Conservation (phyloP, 169 alveolate species). For the Babesia bigemina region DNA sequence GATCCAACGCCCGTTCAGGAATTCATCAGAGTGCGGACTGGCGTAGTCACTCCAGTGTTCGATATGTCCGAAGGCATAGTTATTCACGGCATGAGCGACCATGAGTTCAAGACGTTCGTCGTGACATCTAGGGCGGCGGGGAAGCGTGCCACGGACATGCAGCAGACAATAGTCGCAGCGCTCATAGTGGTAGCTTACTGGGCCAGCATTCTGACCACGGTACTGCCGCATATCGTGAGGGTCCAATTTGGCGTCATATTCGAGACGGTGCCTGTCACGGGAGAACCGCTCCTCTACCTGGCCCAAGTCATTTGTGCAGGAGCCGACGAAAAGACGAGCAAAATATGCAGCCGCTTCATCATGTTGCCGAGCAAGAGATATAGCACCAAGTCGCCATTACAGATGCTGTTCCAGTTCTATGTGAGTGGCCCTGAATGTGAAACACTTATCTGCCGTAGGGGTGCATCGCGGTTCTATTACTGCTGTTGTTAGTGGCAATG, state of each 20-base stretch:
- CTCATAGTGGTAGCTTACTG: slow-evolving; percentile 20
- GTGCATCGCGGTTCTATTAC: neutral
- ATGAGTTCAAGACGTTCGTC: slow-evolving; percentile 24
- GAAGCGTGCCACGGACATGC: neutral
- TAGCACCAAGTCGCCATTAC: neutral
- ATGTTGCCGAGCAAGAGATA: slow-evolving; percentile 21
- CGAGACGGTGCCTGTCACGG: slow-evolving; percentile 40
- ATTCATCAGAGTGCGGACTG: slow-evolving; percentile 8
- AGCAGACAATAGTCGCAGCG: slow-evolving; percentile 7
- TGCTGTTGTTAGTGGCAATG: neutral
- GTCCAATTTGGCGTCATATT: slow-evolving; percentile 23
- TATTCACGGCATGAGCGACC: slow-evolving; percentile 38
- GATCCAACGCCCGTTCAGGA: slow-evolving; percentile 12
- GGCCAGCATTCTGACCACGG: slow-evolving; percentile 7
- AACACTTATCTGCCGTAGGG: neutral
- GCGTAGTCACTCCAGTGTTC: slow-evolving; percentile 25
- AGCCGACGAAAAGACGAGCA: neutral
- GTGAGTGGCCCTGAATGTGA: neutral
- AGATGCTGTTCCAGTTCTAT: neutral
- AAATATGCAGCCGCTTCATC: neutral
- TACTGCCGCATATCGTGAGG: slow-evolving; percentile 23
- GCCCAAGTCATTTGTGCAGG: slow-evolving; percentile 48
- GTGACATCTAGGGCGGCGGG: neutral
- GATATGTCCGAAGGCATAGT: slow-evolving; percentile 11
- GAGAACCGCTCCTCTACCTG: slow-evolving; percentile 26